Conservation (phyloP, 345 rosid genomes). For the Dovyalis caffra region DNA sequence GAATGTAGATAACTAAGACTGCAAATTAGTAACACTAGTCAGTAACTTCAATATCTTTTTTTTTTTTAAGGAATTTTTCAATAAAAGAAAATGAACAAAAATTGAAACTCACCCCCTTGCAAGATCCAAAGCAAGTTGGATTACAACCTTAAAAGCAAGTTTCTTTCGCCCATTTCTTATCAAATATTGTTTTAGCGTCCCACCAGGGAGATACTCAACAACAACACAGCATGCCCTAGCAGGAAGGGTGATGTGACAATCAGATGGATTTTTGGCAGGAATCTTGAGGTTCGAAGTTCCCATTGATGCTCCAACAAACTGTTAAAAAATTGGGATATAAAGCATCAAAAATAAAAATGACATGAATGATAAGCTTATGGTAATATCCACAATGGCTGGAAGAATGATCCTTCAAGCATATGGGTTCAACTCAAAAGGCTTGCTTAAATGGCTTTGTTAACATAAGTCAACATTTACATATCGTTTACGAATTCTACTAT, state of each 20-base stretch:
- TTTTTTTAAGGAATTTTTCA: neutral
- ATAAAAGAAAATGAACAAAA: neutral
- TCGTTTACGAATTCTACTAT: neutral
- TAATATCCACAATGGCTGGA: neutral
- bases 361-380: neutral
- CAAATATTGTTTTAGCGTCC: slow-evolving; percentile 79
- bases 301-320: slow-evolving; percentile 97
- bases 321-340: slow-evolving; percentile 5
- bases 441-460: neutral
- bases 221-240: slow-evolving; percentile 87
- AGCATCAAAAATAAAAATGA: slow-evolving; percentile 5
- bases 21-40: slow-evolving; percentile 26
- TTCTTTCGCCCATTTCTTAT: slow-evolving; percentile 68
- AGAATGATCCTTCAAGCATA: neutral
- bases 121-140: slow-evolving; percentile 87
- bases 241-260: slow-evolving; percentile 39
- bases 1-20: slow-evolving; percentile 91
- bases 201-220: slow-evolving; percentile 82
- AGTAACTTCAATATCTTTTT: neutral
- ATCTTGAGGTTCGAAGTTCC: slow-evolving; percentile 83
- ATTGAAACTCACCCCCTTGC: slow-evolving; percentile 66
- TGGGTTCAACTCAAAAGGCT: neutral
- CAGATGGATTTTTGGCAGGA: slow-evolving; percentile 44
- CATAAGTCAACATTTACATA: neutral
- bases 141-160: slow-evolving; percentile 66